These are phyloP conservation scores for Phylloporus sp. DNA, from an alignment of 1,284 basidiomycete genomes.

Conservation along the genomic window DNA sequence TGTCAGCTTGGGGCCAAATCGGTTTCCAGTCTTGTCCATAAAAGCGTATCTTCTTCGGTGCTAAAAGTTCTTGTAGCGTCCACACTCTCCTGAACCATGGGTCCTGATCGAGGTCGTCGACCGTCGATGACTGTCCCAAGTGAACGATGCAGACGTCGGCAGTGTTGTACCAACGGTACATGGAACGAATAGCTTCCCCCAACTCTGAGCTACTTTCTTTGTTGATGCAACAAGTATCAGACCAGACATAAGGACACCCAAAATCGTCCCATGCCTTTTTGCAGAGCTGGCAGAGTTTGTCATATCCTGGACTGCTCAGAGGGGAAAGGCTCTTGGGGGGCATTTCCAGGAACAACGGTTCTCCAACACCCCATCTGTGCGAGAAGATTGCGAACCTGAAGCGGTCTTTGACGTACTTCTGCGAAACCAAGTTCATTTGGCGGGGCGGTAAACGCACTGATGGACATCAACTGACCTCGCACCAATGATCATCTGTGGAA, in stretches of 20 bases:
- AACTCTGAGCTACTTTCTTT: slow-evolving; percentile 31
- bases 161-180: slow-evolving; percentile 28
- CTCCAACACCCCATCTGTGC: slow-evolving; percentile 26
- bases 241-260: slow-evolving; percentile 34
- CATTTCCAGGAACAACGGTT: slow-evolving; percentile 27
- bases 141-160: slow-evolving; percentile 31
- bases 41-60: slow-evolving; percentile 31
- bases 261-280: slow-evolving; percentile 31
- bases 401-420: slow-evolving; percentile 23
- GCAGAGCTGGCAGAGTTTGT: slow-evolving; percentile 31
- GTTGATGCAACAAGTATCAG: slow-evolving; percentile 36
- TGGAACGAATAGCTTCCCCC: slow-evolving; percentile 32
- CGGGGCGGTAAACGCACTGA: too few species aligned
- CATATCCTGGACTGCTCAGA: slow-evolving; percentile 31
- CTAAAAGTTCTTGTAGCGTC: slow-evolving; percentile 29
- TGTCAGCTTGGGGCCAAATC: slow-evolving; percentile 19
- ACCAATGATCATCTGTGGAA: too few species aligned
- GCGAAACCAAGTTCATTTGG: too few species aligned
- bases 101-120: slow-evolving; percentile 29
- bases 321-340: slow-evolving; percentile 15
- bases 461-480: too few species aligned
- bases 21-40: slow-evolving; percentile 33
- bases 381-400: slow-evolving; percentile 30
- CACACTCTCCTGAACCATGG: slow-evolving; percentile 31
- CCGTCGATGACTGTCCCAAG: slow-evolving; percentile 21